Evolutionary conservation across 129 eudicot species (phyloP).

Genomic region (Centaurea solstitialis): DNA sequence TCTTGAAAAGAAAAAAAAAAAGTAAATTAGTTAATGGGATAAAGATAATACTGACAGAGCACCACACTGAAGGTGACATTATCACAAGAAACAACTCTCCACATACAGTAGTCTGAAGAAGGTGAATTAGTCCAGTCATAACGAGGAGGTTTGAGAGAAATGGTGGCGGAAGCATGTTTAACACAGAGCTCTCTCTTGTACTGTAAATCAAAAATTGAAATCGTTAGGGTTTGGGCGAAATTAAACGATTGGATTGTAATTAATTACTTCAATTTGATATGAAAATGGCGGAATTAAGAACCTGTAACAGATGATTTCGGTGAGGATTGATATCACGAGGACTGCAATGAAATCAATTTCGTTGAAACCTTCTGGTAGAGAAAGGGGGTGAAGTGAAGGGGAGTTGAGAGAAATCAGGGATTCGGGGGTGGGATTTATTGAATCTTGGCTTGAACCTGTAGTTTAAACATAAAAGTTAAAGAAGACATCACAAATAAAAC

Average conservation of each 20-base stretch:
- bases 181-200: conserved; percentile 80
- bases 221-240: not conserved
- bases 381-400: too few species aligned
- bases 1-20: not conserved
- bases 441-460: too few species aligned
- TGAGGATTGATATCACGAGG: conserved; percentile 62
- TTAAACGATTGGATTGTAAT: not conserved
- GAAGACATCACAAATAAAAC: too few species aligned
- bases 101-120: conserved; percentile 80
- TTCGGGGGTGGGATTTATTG: too few species aligned
- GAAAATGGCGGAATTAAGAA: conserved; percentile 17
- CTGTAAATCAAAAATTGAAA: conserved; percentile 35
- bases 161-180: conserved; percentile 86
- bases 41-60: conserved; percentile 78
- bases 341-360: conserved; percentile 84
- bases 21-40: not conserved
- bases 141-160: too few species aligned
- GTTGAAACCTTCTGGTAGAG: conserved; percentile 78
- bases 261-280: not conserved
- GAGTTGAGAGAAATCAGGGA: too few species aligned
- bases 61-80: conserved; percentile 93
- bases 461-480: too few species aligned
- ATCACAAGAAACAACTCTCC: conserved; percentile 96
- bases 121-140: conserved; percentile 97
- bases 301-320: conserved; percentile 95